Percentiles rank a stretch among this genome's conserved stretches.
Conservation (phyloP, 768 basidiomycete genomes). For the Trametes cinnabarina region DNA sequence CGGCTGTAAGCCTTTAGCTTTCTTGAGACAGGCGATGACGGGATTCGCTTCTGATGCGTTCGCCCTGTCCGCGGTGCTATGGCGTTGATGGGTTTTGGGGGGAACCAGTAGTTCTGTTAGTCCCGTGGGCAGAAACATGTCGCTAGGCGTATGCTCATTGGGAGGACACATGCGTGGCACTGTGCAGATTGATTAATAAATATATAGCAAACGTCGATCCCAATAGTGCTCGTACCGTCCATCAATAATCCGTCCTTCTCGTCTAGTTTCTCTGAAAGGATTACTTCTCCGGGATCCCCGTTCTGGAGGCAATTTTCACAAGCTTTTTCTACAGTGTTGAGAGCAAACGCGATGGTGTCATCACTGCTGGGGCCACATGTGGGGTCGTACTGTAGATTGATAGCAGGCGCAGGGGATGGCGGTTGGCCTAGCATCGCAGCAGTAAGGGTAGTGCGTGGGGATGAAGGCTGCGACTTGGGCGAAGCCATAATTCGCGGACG, state of each 20-base stretch:
- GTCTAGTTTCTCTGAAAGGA: conserved; percentile 57
- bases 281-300: conserved; percentile 30
- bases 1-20: conserved; percentile 56
- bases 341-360: conserved; percentile 1
- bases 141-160: conserved; percentile 40
- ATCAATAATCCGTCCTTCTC: conserved; percentile 50
- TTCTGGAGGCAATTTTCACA: conserved; percentile 8
- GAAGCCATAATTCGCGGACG: conserved; percentile 19
- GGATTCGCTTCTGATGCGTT: neutral
- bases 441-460: conserved; percentile 23
- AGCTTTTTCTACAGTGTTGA: conserved; percentile 10
- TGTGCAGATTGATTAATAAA: conserved; percentile 24
- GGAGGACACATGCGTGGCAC: conserved; percentile 59
- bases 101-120: conserved; percentile 17
- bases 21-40: conserved; percentile 41
- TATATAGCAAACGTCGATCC: neutral
- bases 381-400: conserved; percentile 11
- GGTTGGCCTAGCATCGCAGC: conserved; percentile 37
- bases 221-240: conserved; percentile 46
- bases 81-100: conserved; percentile 6
- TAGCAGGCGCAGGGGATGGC: conserved; percentile 16
- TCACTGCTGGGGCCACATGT: conserved; percentile 30
- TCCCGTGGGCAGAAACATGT: conserved; percentile 24
- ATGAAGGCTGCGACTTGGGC: conserved; percentile 26
- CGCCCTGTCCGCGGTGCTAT: neutral